phyloP scores from a whole-genome alignment of 805 yeast genomes.

The Maudiozyma serrabonitensis region DNA sequence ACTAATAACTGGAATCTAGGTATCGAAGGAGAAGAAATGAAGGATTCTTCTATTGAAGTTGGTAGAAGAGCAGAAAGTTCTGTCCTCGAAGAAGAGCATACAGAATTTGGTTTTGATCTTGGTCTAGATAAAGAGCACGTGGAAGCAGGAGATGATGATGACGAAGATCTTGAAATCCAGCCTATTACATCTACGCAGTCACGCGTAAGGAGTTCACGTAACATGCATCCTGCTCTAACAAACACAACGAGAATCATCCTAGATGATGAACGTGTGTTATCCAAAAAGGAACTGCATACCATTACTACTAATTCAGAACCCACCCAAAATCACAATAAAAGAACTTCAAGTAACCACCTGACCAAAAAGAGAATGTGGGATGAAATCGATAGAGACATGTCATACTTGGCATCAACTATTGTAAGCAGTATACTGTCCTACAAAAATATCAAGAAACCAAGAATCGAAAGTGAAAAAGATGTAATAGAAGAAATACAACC shows the following conservation, averaged over 20 bases:
- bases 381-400: slow-evolving; percentile 12
- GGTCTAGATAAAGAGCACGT: slow-evolving; percentile 33
- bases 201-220: slow-evolving; percentile 1
- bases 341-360: not conserved
- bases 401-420: slow-evolving; percentile 14
- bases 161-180: slow-evolving; percentile 23
- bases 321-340: not conserved
- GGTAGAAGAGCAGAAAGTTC: slow-evolving; percentile 42
- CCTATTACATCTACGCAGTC: slow-evolving; percentile 16
- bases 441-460: slow-evolving; percentile 16
- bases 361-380: slow-evolving; percentile 17
- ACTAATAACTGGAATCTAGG: slow-evolving; percentile 22
- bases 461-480: not conserved
- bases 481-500: slow-evolving; percentile 2
- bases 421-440: slow-evolving; percentile 10
- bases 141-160: slow-evolving; percentile 15
- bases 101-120: slow-evolving; percentile 47
- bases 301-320: slow-evolving; percentile 8
- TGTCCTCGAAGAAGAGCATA: slow-evolving; percentile 13
- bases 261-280: slow-evolving; percentile 8
- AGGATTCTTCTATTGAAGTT: slow-evolving; percentile 48
- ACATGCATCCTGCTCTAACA: slow-evolving; percentile 6
- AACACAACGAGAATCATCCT: slow-evolving; percentile 10
- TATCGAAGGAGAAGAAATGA: slow-evolving; percentile 10
- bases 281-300: slow-evolving; percentile 15